Percentiles rank a stretch among this genome's conserved stretches.
These are phyloP conservation scores for Candida michaelii DNA, from an alignment of 805 yeast species.

Conservation along the genomic window DNA sequence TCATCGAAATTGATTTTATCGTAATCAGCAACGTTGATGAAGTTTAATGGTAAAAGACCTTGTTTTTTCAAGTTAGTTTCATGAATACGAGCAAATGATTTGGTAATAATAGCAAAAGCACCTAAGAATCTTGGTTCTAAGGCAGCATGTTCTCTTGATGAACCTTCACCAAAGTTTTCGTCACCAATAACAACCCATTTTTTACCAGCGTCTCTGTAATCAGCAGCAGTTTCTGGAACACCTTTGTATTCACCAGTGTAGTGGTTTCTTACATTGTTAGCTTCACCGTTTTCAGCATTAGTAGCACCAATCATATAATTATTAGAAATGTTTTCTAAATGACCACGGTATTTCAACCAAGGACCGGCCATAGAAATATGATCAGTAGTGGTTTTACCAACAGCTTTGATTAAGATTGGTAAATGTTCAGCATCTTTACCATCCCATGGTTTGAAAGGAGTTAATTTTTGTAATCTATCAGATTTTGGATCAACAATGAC, in stretches of 20 bases:
- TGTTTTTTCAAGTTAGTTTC: slow-evolving; percentile 99
- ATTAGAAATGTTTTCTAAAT: slow-evolving; percentile 96
- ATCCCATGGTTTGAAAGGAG: slow-evolving; percentile 95
- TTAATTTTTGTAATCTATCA: slow-evolving; percentile 92
- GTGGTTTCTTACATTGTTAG: slow-evolving; percentile 85
- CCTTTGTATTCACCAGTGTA: slow-evolving; percentile 90
- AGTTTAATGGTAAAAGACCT: slow-evolving; percentile 97
- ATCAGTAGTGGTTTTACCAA: slow-evolving; percentile 98
- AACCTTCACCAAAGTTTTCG: slow-evolving; percentile 99
- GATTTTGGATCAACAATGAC: slow-evolving; percentile 85
- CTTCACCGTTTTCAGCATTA: slow-evolving; percentile 94
- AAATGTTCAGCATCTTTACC: slow-evolving; percentile 87
- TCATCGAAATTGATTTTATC: slow-evolving; percentile 92
- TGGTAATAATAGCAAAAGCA: slow-evolving; percentile 96
- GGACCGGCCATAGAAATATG: slow-evolving; percentile 99
- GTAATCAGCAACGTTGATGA: slow-evolving; percentile 83
- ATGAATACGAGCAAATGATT: slow-evolving; percentile 98
- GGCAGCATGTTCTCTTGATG: slow-evolving; percentile 99
- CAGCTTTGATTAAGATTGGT: slow-evolving; percentile 94
- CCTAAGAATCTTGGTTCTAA: slow-evolving; percentile 99
- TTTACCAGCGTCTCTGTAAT: slow-evolving; percentile 89
- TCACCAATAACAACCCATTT: slow-evolving; percentile 98
- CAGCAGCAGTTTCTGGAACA: slow-evolving; percentile 96
- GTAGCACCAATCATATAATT: slow-evolving; percentile 99
- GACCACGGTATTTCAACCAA: slow-evolving; percentile 99